Conservation (phyloP, 2,329 filamentous ascomycete species). For the Diaporthe sp. region DNA sequence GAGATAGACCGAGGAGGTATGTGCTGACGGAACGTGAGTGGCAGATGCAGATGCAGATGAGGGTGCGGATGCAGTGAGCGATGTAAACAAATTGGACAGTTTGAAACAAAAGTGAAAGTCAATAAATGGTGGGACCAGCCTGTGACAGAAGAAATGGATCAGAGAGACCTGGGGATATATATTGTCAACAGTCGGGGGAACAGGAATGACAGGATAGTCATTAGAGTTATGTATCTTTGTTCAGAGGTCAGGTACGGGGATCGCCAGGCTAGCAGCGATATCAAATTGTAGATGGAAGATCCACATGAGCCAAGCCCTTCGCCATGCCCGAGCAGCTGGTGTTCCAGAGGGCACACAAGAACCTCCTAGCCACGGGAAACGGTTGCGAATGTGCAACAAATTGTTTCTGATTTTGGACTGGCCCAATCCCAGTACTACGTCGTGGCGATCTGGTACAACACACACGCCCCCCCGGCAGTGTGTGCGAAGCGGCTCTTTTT, state of each 20-base stretch:
- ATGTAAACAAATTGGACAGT: slow-evolving; percentile 11
- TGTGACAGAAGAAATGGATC: slow-evolving; percentile 18
- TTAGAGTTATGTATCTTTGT: slow-evolving; percentile 9
- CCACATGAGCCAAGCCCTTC: slow-evolving; percentile 38
- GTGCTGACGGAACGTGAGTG: slow-evolving; percentile 7
- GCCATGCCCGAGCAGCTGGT: slow-evolving; percentile 29
- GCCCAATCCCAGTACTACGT: slow-evolving; percentile 30
- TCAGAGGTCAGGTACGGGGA: slow-evolving; percentile 13
- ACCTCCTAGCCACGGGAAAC: slow-evolving; percentile 10
- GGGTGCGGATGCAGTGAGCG: background rate
- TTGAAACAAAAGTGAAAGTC: slow-evolving; percentile 11
- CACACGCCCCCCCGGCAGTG: slow-evolving; percentile 26
- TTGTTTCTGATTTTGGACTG: slow-evolving; percentile 22
- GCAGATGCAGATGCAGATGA: background rate
- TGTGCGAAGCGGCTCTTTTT: slow-evolving; percentile 34
- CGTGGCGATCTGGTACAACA: slow-evolving; percentile 31
- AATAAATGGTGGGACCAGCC: slow-evolving; percentile 31
- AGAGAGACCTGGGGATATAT: slow-evolving; percentile 11
- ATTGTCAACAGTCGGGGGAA: background rate
- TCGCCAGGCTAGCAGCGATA: slow-evolving; percentile 1
- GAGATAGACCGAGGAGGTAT: slow-evolving; percentile 20
- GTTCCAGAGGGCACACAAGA: slow-evolving; percentile 32
- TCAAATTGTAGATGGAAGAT: slow-evolving; percentile 32
- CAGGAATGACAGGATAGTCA: background rate
- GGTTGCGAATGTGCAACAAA: slow-evolving; percentile 29